These are phyloP conservation scores for Cladophialophora carrionii DNA, from an alignment of 2,329 filamentous ascomycete genomes.

Conservation along the genomic window DNA sequence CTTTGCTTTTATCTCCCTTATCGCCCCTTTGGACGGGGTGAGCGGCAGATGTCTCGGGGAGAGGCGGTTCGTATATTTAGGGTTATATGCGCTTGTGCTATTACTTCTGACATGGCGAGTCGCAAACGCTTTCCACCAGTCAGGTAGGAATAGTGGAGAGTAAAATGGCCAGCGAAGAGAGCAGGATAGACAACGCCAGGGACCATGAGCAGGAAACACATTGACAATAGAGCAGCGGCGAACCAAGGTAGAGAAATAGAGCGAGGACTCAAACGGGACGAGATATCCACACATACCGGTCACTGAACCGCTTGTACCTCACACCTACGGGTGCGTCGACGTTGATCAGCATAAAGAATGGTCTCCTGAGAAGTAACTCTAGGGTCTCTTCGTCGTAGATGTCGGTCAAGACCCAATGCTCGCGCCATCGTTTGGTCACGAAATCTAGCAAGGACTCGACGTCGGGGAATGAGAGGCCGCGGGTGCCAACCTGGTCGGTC, in stretches of 20 bases:
- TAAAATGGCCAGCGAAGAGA: neutral
- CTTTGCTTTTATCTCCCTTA: neutral
- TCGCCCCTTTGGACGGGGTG: neutral
- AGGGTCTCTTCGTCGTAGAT: slow-evolving; percentile 73
- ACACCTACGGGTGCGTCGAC: slow-evolving; percentile 86
- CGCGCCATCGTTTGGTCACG: slow-evolving; percentile 81
- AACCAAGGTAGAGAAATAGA: neutral
- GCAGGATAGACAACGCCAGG: neutral
- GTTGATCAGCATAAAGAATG: slow-evolving; percentile 91
- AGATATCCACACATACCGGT: slow-evolving; percentile 48
- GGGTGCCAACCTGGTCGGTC: slow-evolving; percentile 37
- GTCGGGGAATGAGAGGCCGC: slow-evolving; percentile 44
- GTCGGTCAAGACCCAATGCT: slow-evolving; percentile 83
- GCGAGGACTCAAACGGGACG: neutral
- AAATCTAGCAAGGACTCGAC: slow-evolving; percentile 75
- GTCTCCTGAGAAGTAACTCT: slow-evolving; percentile 74
- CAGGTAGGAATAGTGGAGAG: neutral
- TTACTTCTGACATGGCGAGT: too few species aligned
- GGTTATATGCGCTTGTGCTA: too few species aligned
- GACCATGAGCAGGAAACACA: neutral
- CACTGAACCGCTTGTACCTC: slow-evolving; percentile 77
- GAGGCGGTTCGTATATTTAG: neutral
- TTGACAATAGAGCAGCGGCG: too few species aligned
- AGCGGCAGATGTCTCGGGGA: neutral
- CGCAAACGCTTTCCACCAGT: neutral